Percentiles rank a stretch among this genome's conserved stretches.
phyloP scores from a whole-genome alignment of 78 protist genomes.

The Cavenderia fasciculata region DNA sequence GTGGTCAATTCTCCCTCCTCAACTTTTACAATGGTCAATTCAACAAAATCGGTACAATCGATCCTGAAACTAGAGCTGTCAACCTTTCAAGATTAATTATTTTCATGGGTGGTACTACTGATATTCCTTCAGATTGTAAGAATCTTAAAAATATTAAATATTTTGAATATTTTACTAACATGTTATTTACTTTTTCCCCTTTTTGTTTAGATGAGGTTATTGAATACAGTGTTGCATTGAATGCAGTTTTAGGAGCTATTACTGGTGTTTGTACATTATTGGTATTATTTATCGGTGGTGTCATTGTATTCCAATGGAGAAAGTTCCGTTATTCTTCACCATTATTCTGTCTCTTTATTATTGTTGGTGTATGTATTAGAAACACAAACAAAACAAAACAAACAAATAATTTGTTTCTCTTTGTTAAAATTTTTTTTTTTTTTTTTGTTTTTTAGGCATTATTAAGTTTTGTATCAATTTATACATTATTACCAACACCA shows the following conservation, averaged over 20 bases:
- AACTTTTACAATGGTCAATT: conserved; percentile 19
- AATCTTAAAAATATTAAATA: not conserved
- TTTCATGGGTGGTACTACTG: conserved; percentile 14
- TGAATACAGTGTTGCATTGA: not conserved
- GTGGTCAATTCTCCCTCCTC: conserved; percentile 11
- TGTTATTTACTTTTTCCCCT: not conserved
- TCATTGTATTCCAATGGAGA: conserved; percentile 54
- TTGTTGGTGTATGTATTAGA: conserved; percentile 45
- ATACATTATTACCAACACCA: conserved; percentile 18
- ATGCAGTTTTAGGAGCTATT: conserved; percentile 33
- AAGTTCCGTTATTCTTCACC: conserved; percentile 73
- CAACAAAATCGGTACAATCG: not conserved
- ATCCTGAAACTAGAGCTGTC: not conserved
- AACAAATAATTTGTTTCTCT: too few relatives aligned
- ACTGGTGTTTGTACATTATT: conserved; percentile 50
- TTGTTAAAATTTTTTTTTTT: too few relatives aligned
- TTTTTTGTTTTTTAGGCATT: not conserved
- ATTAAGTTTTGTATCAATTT: conserved; percentile 11
- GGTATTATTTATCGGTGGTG: conserved; percentile 10
- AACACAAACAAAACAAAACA: too few relatives aligned
- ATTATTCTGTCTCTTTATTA: conserved; percentile 56
- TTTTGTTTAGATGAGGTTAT: conserved; percentile 10
- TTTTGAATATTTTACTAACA: not conserved
- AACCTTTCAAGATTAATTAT: not conserved
- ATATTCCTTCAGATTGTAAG: conserved; percentile 43